A percentile compares a stretch with the other conserved stretches of the same genome.
These are phyloP conservation scores for Cytospora piceicola DNA, from an alignment of 2,329 filamentous ascomycete genomes.

Conservation along the genomic window DNA sequence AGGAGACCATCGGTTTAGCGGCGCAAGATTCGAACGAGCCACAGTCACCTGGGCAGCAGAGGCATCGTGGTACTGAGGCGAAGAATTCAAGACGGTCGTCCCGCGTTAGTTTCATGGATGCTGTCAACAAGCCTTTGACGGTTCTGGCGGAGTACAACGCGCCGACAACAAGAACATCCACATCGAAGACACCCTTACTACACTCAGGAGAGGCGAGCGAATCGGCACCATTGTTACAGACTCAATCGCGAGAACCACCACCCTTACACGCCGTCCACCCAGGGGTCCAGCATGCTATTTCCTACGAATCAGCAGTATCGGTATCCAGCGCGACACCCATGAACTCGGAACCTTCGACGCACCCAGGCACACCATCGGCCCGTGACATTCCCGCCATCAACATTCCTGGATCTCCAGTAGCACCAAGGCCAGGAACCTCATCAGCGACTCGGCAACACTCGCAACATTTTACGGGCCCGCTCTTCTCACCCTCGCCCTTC, in stretches of 20 bases:
- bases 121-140: constrained; percentile 42
- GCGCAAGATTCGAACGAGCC: constrained; percentile 55
- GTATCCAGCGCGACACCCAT: constrained; percentile 35
- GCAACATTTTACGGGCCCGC: constrained; percentile 49
- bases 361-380: constrained; percentile 34
- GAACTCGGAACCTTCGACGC: constrained; percentile 38
- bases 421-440: constrained; percentile 39
- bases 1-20: constrained; percentile 65
- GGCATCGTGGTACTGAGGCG: constrained; percentile 34
- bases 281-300: constrained; percentile 41
- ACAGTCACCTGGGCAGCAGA: constrained; percentile 42
- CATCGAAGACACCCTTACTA: constrained; percentile 39
- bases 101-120: constrained; percentile 49
- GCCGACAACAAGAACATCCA: constrained; percentile 42
- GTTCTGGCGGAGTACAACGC: constrained; percentile 43
- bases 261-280: constrained; percentile 39
- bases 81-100: constrained; percentile 53
- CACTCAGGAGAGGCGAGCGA: constrained; percentile 39
- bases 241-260: constrained; percentile 48
- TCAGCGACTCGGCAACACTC: constrained; percentile 41
- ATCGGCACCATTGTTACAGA: constrained; percentile 46
- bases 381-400: constrained; percentile 12
- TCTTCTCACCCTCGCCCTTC: constrained; percentile 63
- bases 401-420: constrained; percentile 33
- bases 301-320: constrained; percentile 42